phyloP scores from a whole-genome alignment of 1,284 basidiomycete genomes.

The Irpex sp. region DNA sequence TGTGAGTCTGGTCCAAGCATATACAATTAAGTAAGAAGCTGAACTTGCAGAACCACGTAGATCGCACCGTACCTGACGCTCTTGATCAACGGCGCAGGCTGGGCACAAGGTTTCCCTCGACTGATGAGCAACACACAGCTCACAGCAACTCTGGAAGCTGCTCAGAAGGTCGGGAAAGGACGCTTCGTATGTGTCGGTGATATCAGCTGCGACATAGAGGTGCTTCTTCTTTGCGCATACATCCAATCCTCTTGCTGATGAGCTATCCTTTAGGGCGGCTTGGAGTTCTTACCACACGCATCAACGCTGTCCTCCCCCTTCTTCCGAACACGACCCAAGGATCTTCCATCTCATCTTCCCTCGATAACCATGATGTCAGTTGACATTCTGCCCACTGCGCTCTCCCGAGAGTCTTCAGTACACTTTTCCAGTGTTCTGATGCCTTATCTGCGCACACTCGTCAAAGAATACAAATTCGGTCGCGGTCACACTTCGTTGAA shows the following conservation, averaged over 20 bases:
- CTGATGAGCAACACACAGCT: constrained; percentile 73
- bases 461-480: constrained; percentile 33
- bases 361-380: constrained; percentile 79
- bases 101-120: constrained; percentile 74
- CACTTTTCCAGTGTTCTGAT: constrained; percentile 69
- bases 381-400: constrained; percentile 83
- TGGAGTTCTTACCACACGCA: constrained; percentile 74
- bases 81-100: constrained; percentile 83
- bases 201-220: constrained; percentile 86
- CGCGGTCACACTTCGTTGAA: constrained; percentile 16
- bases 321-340: constrained; percentile 48
- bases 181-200: constrained; percentile 76
- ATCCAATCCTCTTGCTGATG: too few relatives aligned
- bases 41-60: too few relatives aligned
- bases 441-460: constrained; percentile 66
- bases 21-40: too few relatives aligned
- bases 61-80: constrained; percentile 83
- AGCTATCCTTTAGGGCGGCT: constrained; percentile 68
- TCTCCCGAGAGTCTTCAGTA: constrained; percentile 76
- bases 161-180: constrained; percentile 45
- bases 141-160: constrained; percentile 44
- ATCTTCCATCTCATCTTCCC: constrained; percentile 43
- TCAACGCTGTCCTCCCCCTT: constrained; percentile 79
- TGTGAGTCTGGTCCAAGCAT: too few relatives aligned
- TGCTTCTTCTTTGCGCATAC: too few relatives aligned